Percentiles rank a stretch among this genome's conserved stretches.
phyloP scores from a whole-genome alignment of 306 rosid species.

The Prunus fruticosa region DNA sequence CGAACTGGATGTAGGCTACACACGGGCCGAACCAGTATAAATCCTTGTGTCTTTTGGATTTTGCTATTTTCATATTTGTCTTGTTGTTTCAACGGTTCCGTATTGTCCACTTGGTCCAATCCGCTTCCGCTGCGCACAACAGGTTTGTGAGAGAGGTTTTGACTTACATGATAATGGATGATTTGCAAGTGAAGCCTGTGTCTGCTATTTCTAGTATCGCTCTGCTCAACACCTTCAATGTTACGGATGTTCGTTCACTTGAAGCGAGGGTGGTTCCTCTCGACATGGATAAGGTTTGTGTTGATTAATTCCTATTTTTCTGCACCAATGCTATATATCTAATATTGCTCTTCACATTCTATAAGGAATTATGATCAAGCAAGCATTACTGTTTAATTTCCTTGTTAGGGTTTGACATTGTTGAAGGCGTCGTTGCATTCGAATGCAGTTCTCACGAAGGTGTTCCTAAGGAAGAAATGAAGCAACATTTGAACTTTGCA shows the following conservation, averaged over 20 bases:
- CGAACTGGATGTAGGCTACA: too few relatives aligned
- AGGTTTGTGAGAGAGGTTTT: constrained; percentile 7
- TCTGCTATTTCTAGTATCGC: neutral
- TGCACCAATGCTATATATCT: too few relatives aligned
- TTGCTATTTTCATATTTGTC: too few relatives aligned
- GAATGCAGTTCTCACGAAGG: neutral
- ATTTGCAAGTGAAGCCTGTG: constrained; percentile 18
- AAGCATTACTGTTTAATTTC: neutral
- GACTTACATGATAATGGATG: constrained; percentile 27
- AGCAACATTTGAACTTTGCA: neutral
- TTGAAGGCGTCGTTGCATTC: neutral
- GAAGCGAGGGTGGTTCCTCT: constrained; percentile 8
- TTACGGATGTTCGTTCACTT: neutral
- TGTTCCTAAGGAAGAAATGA: neutral
- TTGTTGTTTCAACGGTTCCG: too few relatives aligned
- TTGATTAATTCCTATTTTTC: too few relatives aligned
- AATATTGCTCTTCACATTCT: too few relatives aligned
- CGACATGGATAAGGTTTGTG: neutral
- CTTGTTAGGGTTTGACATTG: neutral
- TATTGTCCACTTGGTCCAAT: neutral
- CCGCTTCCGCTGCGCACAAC: too few relatives aligned
- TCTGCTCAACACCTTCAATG: neutral
- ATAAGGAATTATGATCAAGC: too few relatives aligned
- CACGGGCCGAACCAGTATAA: too few relatives aligned
- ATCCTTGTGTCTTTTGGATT: too few relatives aligned